Evolutionary conservation across 1,284 basidiomycete genomes (phyloP).

Genomic region (Papiliotrema flavescens): DNA sequence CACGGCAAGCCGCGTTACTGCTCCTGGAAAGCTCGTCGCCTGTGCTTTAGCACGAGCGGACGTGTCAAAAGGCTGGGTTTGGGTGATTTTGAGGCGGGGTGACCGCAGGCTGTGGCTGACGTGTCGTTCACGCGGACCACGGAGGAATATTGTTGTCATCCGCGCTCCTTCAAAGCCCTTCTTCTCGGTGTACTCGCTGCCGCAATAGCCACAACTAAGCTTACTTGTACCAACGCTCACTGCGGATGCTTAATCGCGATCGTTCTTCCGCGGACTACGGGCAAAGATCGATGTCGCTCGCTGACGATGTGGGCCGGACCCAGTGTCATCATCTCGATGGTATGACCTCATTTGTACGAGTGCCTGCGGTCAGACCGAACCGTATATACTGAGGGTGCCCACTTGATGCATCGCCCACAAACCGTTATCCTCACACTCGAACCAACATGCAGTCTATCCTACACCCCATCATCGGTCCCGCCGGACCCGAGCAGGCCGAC

Average conservation of each 20-base stretch:
- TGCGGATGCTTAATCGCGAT: too few relatives aligned
- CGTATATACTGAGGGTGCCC: neutral
- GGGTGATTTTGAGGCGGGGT: too few relatives aligned
- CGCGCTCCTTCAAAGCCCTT: too few relatives aligned
- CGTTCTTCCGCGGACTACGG: too few relatives aligned
- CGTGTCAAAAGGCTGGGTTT: too few relatives aligned
- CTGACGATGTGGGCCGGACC: neutral
- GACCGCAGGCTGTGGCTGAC: neutral
- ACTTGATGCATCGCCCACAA: too few relatives aligned
- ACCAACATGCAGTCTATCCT: slow-evolving; percentile 32
- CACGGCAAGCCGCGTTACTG: neutral
- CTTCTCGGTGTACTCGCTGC: too few relatives aligned
- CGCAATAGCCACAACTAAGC: too few relatives aligned
- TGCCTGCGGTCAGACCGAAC: neutral
- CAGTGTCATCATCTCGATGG: neutral
- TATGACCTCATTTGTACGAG: neutral
- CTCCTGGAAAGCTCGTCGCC: too few relatives aligned
- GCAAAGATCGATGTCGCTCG: neutral
- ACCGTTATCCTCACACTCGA: neutral
- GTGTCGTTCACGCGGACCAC: neutral
- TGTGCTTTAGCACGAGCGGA: too few relatives aligned
- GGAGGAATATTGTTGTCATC: neutral
- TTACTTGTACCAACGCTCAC: too few relatives aligned
- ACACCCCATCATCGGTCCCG: slow-evolving; percentile 35
- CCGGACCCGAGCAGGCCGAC: slow-evolving; percentile 35